Evolutionary conservation across 192 early-diverging fungal genomes (phyloP).

Genomic region (Radiomyces spectabilis): DNA sequence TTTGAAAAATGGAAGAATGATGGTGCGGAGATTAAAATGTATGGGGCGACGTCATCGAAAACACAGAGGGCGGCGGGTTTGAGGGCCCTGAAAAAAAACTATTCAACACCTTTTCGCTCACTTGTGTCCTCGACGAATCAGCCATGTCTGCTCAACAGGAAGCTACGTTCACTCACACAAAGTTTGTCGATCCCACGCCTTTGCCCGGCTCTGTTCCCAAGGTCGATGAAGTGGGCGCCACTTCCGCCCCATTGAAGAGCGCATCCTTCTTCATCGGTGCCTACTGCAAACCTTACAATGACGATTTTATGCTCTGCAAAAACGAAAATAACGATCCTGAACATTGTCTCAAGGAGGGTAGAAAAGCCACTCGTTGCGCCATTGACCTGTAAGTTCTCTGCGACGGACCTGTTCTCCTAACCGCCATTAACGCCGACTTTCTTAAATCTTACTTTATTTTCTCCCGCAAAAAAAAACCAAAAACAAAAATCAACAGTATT

Average conservation of each 20-base stretch:
- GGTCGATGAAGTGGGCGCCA: constrained; percentile 84
- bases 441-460: not conserved
- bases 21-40: too few relatives aligned
- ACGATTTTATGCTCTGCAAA: constrained; percentile 98
- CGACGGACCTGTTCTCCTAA: not conserved
- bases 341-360: constrained; percentile 90
- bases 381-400: constrained; percentile 62
- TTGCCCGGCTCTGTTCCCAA: constrained; percentile 58
- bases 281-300: constrained; percentile 87
- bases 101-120: too few relatives aligned
- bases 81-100: too few relatives aligned
- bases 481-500: constrained; percentile 59
- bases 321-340: constrained; percentile 80
- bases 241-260: constrained; percentile 88
- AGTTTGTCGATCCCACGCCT: constrained; percentile 77
- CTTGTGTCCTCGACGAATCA: too few relatives aligned
- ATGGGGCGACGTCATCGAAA: too few relatives aligned
- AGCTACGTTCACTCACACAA: constrained; percentile 23
- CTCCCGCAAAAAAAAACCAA: too few relatives aligned
- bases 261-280: constrained; percentile 87
- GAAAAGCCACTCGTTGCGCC: constrained; percentile 93
- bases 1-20: too few relatives aligned
- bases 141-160: constrained; percentile 22
- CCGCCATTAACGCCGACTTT: not conserved
- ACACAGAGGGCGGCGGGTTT: too few relatives aligned